A percentile compares a stretch with the other conserved stretches of the same genome.
Evolutionary conservation across 2,329 filamentous ascomycete species (phyloP).

Genomic region (Ilyonectria sp.): DNA sequence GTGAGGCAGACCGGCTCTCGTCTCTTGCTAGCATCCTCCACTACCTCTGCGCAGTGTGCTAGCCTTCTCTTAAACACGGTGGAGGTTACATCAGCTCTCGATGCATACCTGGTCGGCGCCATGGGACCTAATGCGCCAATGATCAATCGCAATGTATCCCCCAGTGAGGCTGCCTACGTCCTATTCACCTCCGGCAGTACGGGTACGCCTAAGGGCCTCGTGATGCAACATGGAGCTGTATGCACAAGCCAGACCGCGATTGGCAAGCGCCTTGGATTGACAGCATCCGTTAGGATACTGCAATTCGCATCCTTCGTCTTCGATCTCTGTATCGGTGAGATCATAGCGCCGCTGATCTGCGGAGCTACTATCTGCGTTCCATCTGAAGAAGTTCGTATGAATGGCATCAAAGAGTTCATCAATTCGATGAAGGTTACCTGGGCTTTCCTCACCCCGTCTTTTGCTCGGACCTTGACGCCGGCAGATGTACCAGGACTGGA

Average conservation of each 20-base stretch:
- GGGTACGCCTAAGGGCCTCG: conserved; percentile 44
- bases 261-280: conserved; percentile 16
- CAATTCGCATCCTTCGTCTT: conserved; percentile 35
- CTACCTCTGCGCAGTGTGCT: not conserved
- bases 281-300: conserved; percentile 16
- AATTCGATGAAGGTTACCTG: conserved; percentile 10
- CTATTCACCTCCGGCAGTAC: conserved; percentile 49
- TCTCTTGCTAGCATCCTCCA: not conserved
- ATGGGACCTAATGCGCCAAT: not conserved
- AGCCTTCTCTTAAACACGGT: not conserved
- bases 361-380: conserved; percentile 34
- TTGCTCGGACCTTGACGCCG: conserved; percentile 13
- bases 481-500: conserved; percentile 8
- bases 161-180: conserved; percentile 34
- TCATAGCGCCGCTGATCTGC: conserved; percentile 27
- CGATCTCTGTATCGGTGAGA: conserved; percentile 26
- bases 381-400: conserved; percentile 11
- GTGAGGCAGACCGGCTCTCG: conserved; percentile 4
- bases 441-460: conserved; percentile 20
- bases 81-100: conserved; percentile 8
- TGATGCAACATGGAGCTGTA: conserved; percentile 40
- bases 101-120: not conserved
- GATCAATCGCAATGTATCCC: not conserved
- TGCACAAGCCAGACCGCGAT: conserved; percentile 30
- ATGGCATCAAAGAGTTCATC: conserved; percentile 13